Evolutionary conservation across 2,329 filamentous ascomycete genomes (phyloP).

Genomic region (Alternaria ethzedia): DNA sequence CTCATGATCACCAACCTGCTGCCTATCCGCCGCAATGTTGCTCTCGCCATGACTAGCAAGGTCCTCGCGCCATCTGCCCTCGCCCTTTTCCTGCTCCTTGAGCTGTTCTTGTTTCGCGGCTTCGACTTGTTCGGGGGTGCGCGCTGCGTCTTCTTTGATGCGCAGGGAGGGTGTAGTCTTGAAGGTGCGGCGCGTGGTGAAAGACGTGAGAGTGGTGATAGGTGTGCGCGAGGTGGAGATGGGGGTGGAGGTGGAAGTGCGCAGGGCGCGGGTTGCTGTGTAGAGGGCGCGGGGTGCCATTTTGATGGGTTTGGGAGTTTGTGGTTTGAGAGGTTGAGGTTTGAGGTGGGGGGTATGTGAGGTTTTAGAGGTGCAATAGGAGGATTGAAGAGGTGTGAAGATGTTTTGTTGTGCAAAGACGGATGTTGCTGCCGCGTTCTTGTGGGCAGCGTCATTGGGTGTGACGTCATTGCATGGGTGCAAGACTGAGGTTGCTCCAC

Average conservation of each 20-base stretch:
- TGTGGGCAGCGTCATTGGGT: not conserved
- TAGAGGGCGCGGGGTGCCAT: conserved; percentile 26
- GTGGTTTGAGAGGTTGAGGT: not conserved
- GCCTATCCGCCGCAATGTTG: conserved; percentile 51
- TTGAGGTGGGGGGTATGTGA: not conserved
- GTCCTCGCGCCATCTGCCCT: conserved; percentile 53
- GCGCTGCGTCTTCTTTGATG: conserved; percentile 52
- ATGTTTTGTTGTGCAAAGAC: not conserved
- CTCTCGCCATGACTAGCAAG: conserved; percentile 51
- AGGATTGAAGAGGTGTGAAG: not conserved
- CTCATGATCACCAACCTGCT: conserved; percentile 52
- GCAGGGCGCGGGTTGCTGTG: conserved; percentile 17
- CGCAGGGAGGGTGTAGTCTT: conserved; percentile 36
- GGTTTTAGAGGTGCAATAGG: not conserved
- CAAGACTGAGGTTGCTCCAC: not conserved
- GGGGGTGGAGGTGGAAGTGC: conserved; percentile 4
- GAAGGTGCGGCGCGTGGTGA: conserved; percentile 34
- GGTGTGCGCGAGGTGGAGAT: not conserved
- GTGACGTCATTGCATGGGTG: conserved; percentile 3
- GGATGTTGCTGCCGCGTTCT: conserved; percentile 2
- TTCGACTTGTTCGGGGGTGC: conserved; percentile 50
- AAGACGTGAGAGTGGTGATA: not conserved
- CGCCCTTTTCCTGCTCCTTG: conserved; percentile 51
- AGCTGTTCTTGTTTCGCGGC: conserved; percentile 54
- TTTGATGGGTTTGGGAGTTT: not conserved